Percentiles rank a stretch among this genome's conserved stretches.
Conservation (phyloP, 345 rosid genomes). For the Aethionema arabicum region DNA sequence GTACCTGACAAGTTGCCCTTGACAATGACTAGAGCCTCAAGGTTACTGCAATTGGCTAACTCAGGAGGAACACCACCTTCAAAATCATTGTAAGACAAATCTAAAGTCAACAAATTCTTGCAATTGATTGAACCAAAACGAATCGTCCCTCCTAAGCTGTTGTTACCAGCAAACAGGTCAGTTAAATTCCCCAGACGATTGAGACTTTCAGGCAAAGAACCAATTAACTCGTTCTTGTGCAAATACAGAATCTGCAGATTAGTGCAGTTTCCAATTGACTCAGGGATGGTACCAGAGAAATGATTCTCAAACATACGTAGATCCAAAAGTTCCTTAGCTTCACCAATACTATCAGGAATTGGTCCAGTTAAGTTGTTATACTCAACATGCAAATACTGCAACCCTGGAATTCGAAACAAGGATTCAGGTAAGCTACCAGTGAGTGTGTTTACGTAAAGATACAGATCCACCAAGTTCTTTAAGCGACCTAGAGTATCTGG, state of each 20-base stretch:
- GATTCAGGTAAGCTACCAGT: conserved; percentile 55
- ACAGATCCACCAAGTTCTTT: conserved; percentile 37
- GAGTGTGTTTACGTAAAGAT: conserved; percentile 51
- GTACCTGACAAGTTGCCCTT: conserved; percentile 47
- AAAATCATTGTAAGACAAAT: conserved; percentile 54
- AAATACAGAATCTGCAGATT: conserved; percentile 49
- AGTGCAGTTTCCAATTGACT: conserved; percentile 59
- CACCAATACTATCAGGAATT: conserved; percentile 54
- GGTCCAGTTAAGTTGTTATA: conserved; percentile 53
- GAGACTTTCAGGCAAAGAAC: conserved; percentile 57
- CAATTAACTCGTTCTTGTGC: conserved; percentile 48
- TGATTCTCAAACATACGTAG: conserved; percentile 48
- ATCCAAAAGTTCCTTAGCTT: conserved; percentile 41
- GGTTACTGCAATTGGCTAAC: conserved; percentile 59
- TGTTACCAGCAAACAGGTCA: conserved; percentile 42
- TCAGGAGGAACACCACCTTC: conserved; percentile 54
- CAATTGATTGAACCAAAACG: conserved; percentile 49
- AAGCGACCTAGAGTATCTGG: conserved; percentile 45
- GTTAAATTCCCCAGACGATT: conserved; percentile 52
- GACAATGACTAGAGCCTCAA: conserved; percentile 43
- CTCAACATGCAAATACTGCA: conserved; percentile 45
- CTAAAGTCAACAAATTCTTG: conserved; percentile 46
- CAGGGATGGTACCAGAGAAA: conserved; percentile 60
- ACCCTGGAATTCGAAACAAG: conserved; percentile 40
- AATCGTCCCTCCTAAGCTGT: conserved; percentile 55